Evolutionary conservation across 179 eudicot genomes (phyloP).

Genomic region (Silene vulgaris): DNA sequence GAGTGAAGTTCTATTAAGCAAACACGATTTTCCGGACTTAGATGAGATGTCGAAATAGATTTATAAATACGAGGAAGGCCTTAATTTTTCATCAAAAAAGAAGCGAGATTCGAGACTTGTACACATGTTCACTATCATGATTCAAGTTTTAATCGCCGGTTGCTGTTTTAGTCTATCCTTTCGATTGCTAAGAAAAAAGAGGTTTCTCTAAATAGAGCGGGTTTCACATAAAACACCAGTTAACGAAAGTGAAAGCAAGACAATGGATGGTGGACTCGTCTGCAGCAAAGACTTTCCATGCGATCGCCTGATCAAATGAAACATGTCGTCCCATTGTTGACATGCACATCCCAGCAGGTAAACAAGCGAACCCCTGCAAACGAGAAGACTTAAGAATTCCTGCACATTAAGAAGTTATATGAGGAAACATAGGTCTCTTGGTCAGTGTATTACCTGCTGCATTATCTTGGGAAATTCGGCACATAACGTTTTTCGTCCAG

Average conservation of each 20-base stretch:
- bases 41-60: too few relatives aligned
- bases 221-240: slow-evolving; percentile 45
- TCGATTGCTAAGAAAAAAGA: neutral
- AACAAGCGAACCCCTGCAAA: slow-evolving; percentile 41
- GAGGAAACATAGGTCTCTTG: neutral
- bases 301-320: slow-evolving; percentile 37
- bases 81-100: too few relatives aligned
- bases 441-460: slow-evolving; percentile 34
- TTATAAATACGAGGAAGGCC: too few relatives aligned
- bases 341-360: slow-evolving; percentile 41
- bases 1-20: too few relatives aligned
- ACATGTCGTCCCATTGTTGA: slow-evolving; percentile 47
- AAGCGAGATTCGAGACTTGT: too few relatives aligned
- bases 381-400: neutral
- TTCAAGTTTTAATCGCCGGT: neutral
- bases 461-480: slow-evolving; percentile 41
- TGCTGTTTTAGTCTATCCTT: neutral
- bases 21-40: too few relatives aligned
- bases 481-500: slow-evolving; percentile 33
- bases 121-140: neutral
- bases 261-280: slow-evolving; percentile 44
- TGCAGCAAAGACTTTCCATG: slow-evolving; percentile 45
- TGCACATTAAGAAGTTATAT: neutral
- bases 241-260: slow-evolving; percentile 44
- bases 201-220: neutral